Base-by-base conservation (phyloP, 805 yeast species). In the Yarrowia sp. region DNA sequence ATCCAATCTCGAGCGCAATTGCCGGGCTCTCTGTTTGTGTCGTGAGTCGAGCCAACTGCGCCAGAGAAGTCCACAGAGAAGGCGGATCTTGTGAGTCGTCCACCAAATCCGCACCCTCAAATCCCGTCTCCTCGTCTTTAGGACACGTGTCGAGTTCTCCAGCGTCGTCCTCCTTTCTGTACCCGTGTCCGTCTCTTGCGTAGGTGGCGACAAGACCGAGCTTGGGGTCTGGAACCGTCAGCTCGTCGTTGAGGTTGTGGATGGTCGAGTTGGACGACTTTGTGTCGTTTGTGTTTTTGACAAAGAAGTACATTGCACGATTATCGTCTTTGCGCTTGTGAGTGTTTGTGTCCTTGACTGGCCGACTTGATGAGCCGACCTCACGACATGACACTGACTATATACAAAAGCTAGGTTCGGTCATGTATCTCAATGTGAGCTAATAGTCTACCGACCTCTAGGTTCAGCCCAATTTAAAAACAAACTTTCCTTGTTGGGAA, bases 221-320 rank as follows among this genome's bases (percentile, higher is more conserved):
- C 18, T 51, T n/a, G 12, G 58, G 58, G 32, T 51, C 58, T 1
- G 58, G 58, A 16, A 51, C 58, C 8, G 58, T 33, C 18, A 51
- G 58, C 58, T 51, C 58, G 13, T 51, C 58, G 12, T 35, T 35
- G 42, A 51, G 58, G 13, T 51, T 51, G 58, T 16, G 42, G 21
- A 33, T 22, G 10, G 32, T 32, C 24, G 21, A 22, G 27, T 18
- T 32, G n/a, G n/a, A n/a, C n/a, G n/a, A n/a, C n/a, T n/a, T n/a
- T n/a, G n/a, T n/a, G n/a, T n/a, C n/a, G n/a, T n/a, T 22, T 6
- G 58, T 51, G 58, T 51, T 35, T 35, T 51, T 51, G 24, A 51
- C 58, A 12, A 51, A 51, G 24, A 51, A 22, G 58, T 44, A 33
- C 62, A 51, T 51, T 38, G 39, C n/a, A n/a, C n/a, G n/a, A n/a